A percentile compares a stretch with the other conserved stretches of the same genome.
phyloP scores from a whole-genome alignment of 306 rosid genomes.

The Glycine soja region DNA sequence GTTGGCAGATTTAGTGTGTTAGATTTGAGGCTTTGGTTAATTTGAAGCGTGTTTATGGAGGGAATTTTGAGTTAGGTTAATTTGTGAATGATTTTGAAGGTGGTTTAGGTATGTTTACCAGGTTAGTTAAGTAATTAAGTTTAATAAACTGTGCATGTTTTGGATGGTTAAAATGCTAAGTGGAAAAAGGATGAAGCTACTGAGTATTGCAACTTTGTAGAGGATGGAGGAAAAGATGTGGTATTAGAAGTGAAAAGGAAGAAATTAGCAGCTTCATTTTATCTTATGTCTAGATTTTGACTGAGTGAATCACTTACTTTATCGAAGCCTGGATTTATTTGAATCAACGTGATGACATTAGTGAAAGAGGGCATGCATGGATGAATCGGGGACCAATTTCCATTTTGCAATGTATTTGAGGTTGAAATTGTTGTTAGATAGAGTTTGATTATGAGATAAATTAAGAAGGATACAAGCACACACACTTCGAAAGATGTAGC shows the following conservation, averaged over 20 bases:
- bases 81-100: neutral
- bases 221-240: slow-evolving; percentile 20
- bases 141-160: slow-evolving; percentile 20
- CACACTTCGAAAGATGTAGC: neutral
- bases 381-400: slow-evolving; percentile 31
- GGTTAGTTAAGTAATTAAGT: slow-evolving; percentile 9
- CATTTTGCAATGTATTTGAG: slow-evolving; percentile 32
- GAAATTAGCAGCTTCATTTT: slow-evolving; percentile 17
- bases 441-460: slow-evolving; percentile 27
- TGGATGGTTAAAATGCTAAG: slow-evolving; percentile 6
- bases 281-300: slow-evolving; percentile 5
- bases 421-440: slow-evolving; percentile 39
- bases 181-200: neutral
- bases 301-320: neutral
- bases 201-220: neutral
- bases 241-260: neutral
- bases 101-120: neutral
- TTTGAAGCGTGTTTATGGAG: slow-evolving; percentile 39
- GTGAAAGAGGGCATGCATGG: slow-evolving; percentile 21
- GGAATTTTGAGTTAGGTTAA: slow-evolving; percentile 33
- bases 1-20: slow-evolving; percentile 40
- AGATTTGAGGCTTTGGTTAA: neutral
- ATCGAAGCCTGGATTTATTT: slow-evolving; percentile 8
- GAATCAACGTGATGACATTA: neutral
- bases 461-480: neutral